A percentile compares a stretch with the other conserved stretches of the same genome.
phyloP scores from a whole-genome alignment of 1,284 basidiomycete genomes.

The Prillingera fragicola region DNA sequence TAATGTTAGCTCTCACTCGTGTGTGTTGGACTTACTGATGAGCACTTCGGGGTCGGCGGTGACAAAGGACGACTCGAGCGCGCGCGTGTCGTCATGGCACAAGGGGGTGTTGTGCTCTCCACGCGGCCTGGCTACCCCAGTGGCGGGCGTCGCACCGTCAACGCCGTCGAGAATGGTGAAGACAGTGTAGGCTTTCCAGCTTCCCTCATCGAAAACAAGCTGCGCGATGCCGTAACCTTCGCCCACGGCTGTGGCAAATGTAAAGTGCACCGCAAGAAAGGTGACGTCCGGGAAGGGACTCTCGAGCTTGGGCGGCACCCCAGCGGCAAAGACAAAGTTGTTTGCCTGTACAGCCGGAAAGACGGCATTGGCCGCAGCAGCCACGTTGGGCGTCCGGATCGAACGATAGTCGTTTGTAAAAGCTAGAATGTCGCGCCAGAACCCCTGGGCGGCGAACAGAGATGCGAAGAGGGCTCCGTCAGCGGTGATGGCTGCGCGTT shows the following conservation, averaged over 20 bases:
- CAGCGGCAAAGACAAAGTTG: slow-evolving; percentile 49
- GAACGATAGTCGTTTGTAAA: slow-evolving; percentile 36
- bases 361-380: slow-evolving; percentile 36
- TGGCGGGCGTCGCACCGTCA: slow-evolving; percentile 53
- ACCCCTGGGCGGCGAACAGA: slow-evolving; percentile 30
- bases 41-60: too few relatives aligned
- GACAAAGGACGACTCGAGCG: slow-evolving; percentile 49
- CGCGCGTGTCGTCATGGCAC: slow-evolving; percentile 24
- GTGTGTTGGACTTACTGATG: slow-evolving; percentile 16
- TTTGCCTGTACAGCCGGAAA: slow-evolving; percentile 48
- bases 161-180: slow-evolving; percentile 59
- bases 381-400: slow-evolving; percentile 29
- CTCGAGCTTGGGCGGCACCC: slow-evolving; percentile 44
- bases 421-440: slow-evolving; percentile 33
- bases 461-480: slow-evolving; percentile 23
- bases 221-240: slow-evolving; percentile 54
- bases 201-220: slow-evolving; percentile 54
- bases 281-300: slow-evolving; percentile 55
- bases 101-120: slow-evolving; percentile 29
- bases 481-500: slow-evolving; percentile 13
- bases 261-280: slow-evolving; percentile 58
- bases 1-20: slow-evolving; percentile 12
- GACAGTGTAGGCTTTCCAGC: slow-evolving; percentile 59
- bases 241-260: slow-evolving; percentile 55
- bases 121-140: slow-evolving; percentile 42